Percentiles rank a stretch among this genome's conserved stretches.
These are phyloP conservation scores for Coniochaeta sp. DNA, from an alignment of 2,329 filamentous ascomycete genomes.

Conservation along the genomic window DNA sequence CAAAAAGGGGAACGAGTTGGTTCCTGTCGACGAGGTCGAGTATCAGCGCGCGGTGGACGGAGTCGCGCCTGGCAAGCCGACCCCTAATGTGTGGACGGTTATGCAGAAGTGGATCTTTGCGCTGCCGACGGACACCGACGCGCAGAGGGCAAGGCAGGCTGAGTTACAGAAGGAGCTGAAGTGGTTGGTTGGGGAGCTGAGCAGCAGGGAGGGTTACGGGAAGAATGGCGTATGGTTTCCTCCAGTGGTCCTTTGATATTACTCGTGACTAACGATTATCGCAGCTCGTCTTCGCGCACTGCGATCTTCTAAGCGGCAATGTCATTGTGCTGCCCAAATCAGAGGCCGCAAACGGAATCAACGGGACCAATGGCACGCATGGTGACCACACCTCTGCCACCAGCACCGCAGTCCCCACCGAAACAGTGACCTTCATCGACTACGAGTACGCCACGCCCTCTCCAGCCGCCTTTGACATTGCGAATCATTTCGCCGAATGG, in stretches of 20 bases:
- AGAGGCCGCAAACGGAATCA: slow-evolving; percentile 3
- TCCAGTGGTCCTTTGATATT: neutral
- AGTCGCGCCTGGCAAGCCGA: slow-evolving; percentile 58
- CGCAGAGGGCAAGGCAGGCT: slow-evolving; percentile 59
- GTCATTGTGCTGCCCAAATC: slow-evolving; percentile 68
- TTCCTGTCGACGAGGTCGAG: slow-evolving; percentile 21
- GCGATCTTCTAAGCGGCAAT: slow-evolving; percentile 92
- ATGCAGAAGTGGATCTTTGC: slow-evolving; percentile 94
- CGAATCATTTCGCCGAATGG: slow-evolving; percentile 99
- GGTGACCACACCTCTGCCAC: slow-evolving; percentile 18
- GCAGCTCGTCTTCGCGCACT: slow-evolving; percentile 86
- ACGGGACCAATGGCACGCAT: neutral
- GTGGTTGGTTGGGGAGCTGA: slow-evolving; percentile 62
- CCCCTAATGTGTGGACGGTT: slow-evolving; percentile 89
- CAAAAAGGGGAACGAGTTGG: slow-evolving; percentile 9
- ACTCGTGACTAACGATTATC: slow-evolving; percentile 6
- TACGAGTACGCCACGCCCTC: slow-evolving; percentile 97
- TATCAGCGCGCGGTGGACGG: slow-evolving; percentile 36
- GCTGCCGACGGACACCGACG: slow-evolving; percentile 65
- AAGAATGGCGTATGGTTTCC: slow-evolving; percentile 57
- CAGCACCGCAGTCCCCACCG: slow-evolving; percentile 23
- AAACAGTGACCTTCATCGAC: slow-evolving; percentile 80
- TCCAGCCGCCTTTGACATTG: slow-evolving; percentile 90
- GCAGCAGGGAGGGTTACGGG: slow-evolving; percentile 70
- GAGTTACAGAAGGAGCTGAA: slow-evolving; percentile 68